These are phyloP conservation scores for Phytophthora lateralis DNA, from an alignment of 352 stramenopile species.

Conservation along the genomic window DNA sequence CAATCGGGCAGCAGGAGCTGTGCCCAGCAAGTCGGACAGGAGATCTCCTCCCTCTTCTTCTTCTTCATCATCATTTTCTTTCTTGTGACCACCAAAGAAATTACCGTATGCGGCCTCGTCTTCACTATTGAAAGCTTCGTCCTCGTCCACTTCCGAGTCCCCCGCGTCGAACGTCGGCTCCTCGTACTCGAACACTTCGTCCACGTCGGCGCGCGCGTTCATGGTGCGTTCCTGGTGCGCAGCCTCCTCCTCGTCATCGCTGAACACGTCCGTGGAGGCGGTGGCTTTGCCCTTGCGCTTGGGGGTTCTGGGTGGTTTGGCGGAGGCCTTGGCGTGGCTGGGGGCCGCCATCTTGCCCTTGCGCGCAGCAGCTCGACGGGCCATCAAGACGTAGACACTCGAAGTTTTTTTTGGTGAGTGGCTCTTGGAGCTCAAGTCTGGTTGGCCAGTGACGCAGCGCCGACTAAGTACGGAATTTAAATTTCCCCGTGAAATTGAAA, in stretches of 20 bases:
- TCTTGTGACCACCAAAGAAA: constrained; percentile 65
- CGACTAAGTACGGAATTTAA: constrained; percentile 6
- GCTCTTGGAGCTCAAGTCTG: constrained; percentile 12
- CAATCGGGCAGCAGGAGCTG: constrained; percentile 52
- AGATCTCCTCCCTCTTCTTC: constrained; percentile 68
- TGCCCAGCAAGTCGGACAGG: constrained; percentile 77
- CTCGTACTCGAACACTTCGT: constrained; percentile 86
- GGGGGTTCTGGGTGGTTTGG: not conserved
- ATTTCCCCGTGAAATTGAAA: too few species aligned
- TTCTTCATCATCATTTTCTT: constrained; percentile 53
- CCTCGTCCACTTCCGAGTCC: constrained; percentile 94
- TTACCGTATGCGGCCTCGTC: constrained; percentile 90
- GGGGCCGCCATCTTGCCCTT: constrained; percentile 20
- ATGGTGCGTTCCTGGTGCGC: constrained; percentile 55
- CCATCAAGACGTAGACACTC: constrained; percentile 18
- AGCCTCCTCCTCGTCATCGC: constrained; percentile 78
- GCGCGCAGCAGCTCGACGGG: constrained; percentile 23
- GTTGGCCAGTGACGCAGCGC: constrained; percentile 2
- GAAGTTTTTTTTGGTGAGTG: constrained; percentile 7
- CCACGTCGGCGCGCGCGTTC: constrained; percentile 75
- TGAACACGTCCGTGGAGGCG: constrained; percentile 67
- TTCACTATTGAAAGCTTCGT: constrained; percentile 94
- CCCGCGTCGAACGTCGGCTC: constrained; percentile 76
- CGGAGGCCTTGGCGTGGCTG: constrained; percentile 1
- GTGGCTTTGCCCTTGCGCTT: constrained; percentile 4